Evolutionary conservation across 768 basidiomycete genomes (phyloP), one percentile per base, ranked within the genome.

Genomic region (Boletales sp.): DNA sequence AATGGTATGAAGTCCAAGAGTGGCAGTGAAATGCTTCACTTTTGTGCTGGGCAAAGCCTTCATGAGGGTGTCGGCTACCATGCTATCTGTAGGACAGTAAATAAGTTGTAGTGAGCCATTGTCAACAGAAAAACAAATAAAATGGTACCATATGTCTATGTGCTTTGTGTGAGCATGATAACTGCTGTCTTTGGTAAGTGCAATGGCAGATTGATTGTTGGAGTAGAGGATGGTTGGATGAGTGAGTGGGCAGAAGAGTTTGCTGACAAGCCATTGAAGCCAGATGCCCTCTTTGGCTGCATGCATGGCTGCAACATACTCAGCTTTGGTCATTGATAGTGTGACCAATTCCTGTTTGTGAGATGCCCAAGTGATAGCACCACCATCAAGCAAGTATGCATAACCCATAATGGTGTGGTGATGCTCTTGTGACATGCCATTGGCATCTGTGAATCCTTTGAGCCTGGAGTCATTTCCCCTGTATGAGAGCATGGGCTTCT

Each of bases 101-200:
- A 44, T 17, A 21, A 50, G 33, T 14, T 11, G 15, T 39, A 50
- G 31, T 8, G 41, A 37, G 14, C 41, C 41, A 14, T 49, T 18
- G 3, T 44, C 36, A 19, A 38, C 13, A 31, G 30, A 18, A 11
- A 41, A 49, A 36, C 3, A 25, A 36, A 48, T 48, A 17, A 49
- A 49, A 19, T 49, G 48, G 7, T 43, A 43, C 36, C 14, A 17
- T 4, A 47, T 39, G 12, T 39, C 31, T 19, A 48, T 41, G 25
- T 49, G 41, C 30, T 49, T 49, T 1, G 18, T 49, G 13, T 25
- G 6, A 19, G 36, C 36, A n/a, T 50, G 49, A 39, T 30, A 50
- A 11, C 17, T 38, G 1, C 35, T 25, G 8, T 46, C 19, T 1
- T 30, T 4, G 5, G 44, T 31, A 2, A 35, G 8, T 2, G 13